Evolutionary conservation across 176 grass and related monocot species (phyloP), one percentile per base, ranked within the genome.

Genomic region (Carex kokanica): DNA sequence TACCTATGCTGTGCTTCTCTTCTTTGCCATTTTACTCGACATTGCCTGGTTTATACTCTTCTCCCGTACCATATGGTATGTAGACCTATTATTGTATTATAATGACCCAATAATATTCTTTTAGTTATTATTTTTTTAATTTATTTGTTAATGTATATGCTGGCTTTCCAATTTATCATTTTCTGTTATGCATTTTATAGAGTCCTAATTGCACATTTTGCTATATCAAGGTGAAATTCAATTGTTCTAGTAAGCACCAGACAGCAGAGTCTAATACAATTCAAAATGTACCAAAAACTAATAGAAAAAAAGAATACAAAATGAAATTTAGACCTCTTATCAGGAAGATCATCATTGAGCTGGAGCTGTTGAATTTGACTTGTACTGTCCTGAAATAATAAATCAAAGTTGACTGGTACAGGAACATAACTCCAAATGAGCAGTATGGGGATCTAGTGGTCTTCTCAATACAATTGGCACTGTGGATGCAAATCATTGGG

Each of bases 401-500:
- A 55, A 31, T 78, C 25, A 49, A 54, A 29, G 14, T 32, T 64
- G 43, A 2, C 73, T 43, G 78, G 29, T 88, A 64, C 86, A 99
- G 96, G 96, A 95, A 91, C 86, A 83, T 85, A 83, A 81, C 71
- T 88, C 89, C 93, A 68, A 88, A 95, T 78, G 86, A 99, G 81
- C 93, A 99, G 79, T 93, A 93, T 74, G 89, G 91, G 20, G 64
- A 64, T 53, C 81, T 85, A 54, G 89, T 92, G 88, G 89, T 91
- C 80, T 95, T 99, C 88, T 99, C 96, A 68, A 85, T 99, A 54
- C 91, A 79, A 89, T 86, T 99, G 85, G 88, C 89, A 64, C 88
- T 93, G 81, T 99, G 84, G 86, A 99, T 99, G 93, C 93, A 99
- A 95, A 99, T 95, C 59, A 89, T 92, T 86, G 96, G 96, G 78